Percentiles rank a stretch among this genome's conserved stretches.
phyloP scores from a whole-genome alignment of 139 green algal species.

The Ettlia oleoabundans region DNA sequence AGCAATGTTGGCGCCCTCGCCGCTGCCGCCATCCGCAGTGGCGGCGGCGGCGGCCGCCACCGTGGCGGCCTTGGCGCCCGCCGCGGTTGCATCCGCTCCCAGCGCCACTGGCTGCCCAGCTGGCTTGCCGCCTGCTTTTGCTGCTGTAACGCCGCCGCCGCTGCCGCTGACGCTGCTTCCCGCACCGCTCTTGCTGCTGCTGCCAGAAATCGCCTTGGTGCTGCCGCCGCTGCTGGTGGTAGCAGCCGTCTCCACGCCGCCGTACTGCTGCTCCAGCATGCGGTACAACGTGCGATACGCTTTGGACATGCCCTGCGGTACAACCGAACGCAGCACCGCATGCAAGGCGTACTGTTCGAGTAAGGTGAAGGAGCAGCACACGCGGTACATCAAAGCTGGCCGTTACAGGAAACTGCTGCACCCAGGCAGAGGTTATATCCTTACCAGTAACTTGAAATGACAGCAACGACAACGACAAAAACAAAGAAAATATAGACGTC shows the following conservation, averaged over 20 bases:
- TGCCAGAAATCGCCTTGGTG: too few relatives aligned
- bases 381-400: neutral
- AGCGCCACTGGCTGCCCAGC: too few relatives aligned
- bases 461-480: too few relatives aligned
- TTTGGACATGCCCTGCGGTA: constrained; percentile 39
- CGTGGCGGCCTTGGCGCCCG: neutral
- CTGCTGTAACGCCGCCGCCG: neutral
- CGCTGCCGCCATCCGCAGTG: neutral
- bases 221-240: too few relatives aligned
- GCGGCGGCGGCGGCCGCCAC: neutral
- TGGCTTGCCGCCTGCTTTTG: neutral
- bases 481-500: neutral
- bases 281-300: constrained; percentile 30
- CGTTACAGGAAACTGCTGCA: neutral
- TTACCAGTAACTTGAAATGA: too few relatives aligned
- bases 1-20: neutral
- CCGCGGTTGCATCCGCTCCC: neutral
- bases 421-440: neutral
- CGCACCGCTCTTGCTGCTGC: too few relatives aligned
- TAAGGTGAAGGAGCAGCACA: neutral
- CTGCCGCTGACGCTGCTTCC: neutral
- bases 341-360: too few relatives aligned
- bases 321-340: neutral
- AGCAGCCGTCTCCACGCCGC: neutral
- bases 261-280: constrained; percentile 34